These are phyloP conservation scores for Selaginella moellendorffii DNA, from an alignment of 75 land plant genomes.

Conservation along the genomic window DNA sequence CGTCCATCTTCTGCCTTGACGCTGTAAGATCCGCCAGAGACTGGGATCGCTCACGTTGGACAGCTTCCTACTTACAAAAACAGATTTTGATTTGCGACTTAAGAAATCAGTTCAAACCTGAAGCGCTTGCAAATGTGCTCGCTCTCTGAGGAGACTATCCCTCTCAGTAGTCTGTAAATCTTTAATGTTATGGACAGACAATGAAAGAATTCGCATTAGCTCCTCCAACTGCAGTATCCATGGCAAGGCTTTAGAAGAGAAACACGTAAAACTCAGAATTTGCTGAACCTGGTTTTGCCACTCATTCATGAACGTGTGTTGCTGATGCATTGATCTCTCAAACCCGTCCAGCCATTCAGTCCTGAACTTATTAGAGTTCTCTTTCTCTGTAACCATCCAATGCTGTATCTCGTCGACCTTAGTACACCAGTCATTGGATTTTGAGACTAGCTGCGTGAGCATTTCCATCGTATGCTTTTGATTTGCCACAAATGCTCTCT, in stretches of 20 bases:
- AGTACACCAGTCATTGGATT: constrained; percentile 20
- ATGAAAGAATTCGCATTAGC: constrained; percentile 5
- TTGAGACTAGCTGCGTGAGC: constrained; percentile 7
- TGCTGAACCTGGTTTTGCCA: constrained; percentile 11
- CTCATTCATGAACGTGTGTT: not conserved
- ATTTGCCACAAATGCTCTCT: constrained; percentile 14
- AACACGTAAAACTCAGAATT: too few relatives aligned
- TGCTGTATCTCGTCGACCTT: constrained; percentile 16
- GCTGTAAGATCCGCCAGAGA: constrained; percentile 13
- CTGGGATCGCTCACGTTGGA: constrained; percentile 13
- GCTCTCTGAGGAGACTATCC: constrained; percentile 11
- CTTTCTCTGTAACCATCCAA: constrained; percentile 9
- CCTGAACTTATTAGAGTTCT: not conserved
- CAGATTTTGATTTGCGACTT: not conserved
- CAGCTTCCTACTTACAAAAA: constrained; percentile 9
- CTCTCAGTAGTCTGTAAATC: constrained; percentile 9
- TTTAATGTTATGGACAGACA: constrained; percentile 9
- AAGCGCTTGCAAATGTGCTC: constrained; percentile 8
- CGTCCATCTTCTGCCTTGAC: constrained; percentile 11
- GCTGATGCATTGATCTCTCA: constrained; percentile 10
- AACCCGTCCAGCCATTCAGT: constrained; percentile 10
- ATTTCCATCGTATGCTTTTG: constrained; percentile 9
- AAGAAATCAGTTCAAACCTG: constrained; percentile 14
- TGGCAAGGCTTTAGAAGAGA: too few relatives aligned
- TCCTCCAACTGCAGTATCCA: constrained; percentile 21